A percentile compares a stretch with the other conserved stretches of the same genome.
These are phyloP conservation scores for Artemisia annua DNA, from an alignment of 129 eudicot species.

Conservation along the genomic window DNA sequence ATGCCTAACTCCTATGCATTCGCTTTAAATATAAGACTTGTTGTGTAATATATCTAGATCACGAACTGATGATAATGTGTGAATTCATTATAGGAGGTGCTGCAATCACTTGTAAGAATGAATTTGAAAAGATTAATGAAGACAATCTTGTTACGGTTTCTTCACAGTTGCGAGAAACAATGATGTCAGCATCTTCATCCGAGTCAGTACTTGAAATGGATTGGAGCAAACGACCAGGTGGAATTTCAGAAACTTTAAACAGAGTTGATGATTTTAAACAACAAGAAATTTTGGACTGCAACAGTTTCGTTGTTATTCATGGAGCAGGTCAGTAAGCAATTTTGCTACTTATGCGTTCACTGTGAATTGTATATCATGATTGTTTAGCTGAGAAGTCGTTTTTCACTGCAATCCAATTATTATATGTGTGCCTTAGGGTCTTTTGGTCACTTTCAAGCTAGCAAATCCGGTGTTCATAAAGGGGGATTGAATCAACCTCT, in stretches of 20 bases:
- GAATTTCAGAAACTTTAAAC: conserved; percentile 35
- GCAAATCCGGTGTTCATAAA: conserved; percentile 93
- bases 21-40: not conserved
- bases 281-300: conserved; percentile 38
- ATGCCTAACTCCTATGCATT: not conserved
- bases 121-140: conserved; percentile 80
- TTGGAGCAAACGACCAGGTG: conserved; percentile 79
- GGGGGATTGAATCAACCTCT: conserved; percentile 74
- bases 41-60: not conserved
- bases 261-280: conserved; percentile 44
- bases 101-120: conserved; percentile 91
- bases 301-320: conserved; percentile 76
- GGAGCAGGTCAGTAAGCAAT: conserved; percentile 78
- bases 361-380: not conserved
- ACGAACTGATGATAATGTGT: not conserved
- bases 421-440: conserved; percentile 60
- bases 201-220: conserved; percentile 68
- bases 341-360: not conserved
- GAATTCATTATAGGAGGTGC: conserved; percentile 66
- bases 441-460: conserved; percentile 99
- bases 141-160: conserved; percentile 65
- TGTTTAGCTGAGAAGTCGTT: not conserved
- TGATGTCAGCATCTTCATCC: conserved; percentile 47
- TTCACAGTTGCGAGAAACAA: conserved; percentile 61
- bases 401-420: not conserved